A percentile compares a stretch with the other conserved stretches of the same genome.
phyloP scores from a whole-genome alignment of 2,329 filamentous ascomycete species.

The Lizonia empirigonia region DNA sequence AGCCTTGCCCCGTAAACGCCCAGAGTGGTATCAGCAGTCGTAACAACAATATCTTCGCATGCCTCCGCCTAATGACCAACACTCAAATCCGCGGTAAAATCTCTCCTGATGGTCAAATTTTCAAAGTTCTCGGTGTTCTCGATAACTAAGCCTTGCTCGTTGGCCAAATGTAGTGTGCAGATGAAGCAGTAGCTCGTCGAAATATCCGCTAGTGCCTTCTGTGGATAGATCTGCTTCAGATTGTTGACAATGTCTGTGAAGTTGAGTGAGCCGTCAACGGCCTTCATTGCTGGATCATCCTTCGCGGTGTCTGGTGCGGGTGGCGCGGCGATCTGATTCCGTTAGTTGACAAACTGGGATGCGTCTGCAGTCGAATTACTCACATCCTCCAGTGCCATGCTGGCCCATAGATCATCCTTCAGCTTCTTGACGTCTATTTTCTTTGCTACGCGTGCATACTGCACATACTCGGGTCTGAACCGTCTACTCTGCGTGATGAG shows the following conservation, averaged over 20 bases:
- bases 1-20: not conserved
- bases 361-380: conserved; percentile 4
- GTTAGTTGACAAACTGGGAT: conserved; percentile 20
- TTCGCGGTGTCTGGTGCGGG: conserved; percentile 18
- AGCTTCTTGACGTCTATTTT: conserved; percentile 69
- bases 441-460: conserved; percentile 69
- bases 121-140: conserved; percentile 62
- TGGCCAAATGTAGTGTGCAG: conserved; percentile 85
- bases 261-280: conserved; percentile 65
- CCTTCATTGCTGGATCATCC: conserved; percentile 46
- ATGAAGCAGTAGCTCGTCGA: conserved; percentile 95
- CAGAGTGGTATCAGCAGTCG: not conserved
- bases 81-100: conserved; percentile 52
- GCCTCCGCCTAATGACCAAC: conserved; percentile 23
- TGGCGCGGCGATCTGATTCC: conserved; percentile 30
- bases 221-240: conserved; percentile 83
- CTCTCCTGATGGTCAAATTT: conserved; percentile 56
- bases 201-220: conserved; percentile 87
- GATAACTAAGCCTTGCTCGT: conserved; percentile 87
- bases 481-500: conserved; percentile 66
- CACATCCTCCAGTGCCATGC: conserved; percentile 59
- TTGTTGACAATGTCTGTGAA: conserved; percentile 94
- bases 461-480: conserved; percentile 67
- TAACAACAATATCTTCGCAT: too few species aligned
- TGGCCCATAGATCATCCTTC: conserved; percentile 70